Evolutionary conservation across 2,329 filamentous ascomycete genomes (phyloP), one percentile per base, ranked within the genome.

Genomic region (Lecanicillium sp.): DNA sequence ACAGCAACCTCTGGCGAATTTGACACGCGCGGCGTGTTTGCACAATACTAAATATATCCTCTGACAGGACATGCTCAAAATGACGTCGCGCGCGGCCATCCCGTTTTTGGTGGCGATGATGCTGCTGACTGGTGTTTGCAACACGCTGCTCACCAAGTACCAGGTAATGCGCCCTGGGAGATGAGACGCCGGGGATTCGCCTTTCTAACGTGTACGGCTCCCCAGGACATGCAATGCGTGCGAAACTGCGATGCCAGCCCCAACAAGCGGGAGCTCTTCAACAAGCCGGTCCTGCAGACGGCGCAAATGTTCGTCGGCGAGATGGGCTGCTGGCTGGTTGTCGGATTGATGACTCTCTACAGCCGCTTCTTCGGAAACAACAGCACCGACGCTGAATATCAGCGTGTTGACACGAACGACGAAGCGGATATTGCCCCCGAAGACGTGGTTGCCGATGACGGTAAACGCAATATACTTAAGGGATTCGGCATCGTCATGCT

Each of bases 291-390:
- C 44, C 82, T 97, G 47, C 93, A 98, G 66, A 97, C 93, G 54
- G 82, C 89, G 1, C 93, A 97, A 67, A 98, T 98, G 93, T 98
- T 98, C 65, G 78, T 96, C 53, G 93, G 93, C 48, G 93, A 98
- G 67, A 86, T 88, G 77, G 91, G 90, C 54, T 95, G 90, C 72
- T 98, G 91, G 90, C 77, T 97, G 12, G 88, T 98, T 45, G 78
- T 97, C 36, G 82, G 85, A 19, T 60, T 78, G 42, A 83, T 86
- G 62, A 73, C 78, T 19, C 68, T 91, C 2, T 87, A 86, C 66
- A 73, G 75, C 41, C 78, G 76, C 53, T 78, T 78, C 58, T 58
- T 68, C 38, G 67, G 70, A 37, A 72, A 56, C 55, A 66, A 46
- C 56, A 73, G 60, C 48, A 68, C 60, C 50, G 64, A 68, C 4